A percentile compares a stretch with the other conserved stretches of the same genome.
These are phyloP conservation scores for Fonsecaea nubica DNA, from an alignment of 2,329 filamentous ascomycete species.

Conservation along the genomic window DNA sequence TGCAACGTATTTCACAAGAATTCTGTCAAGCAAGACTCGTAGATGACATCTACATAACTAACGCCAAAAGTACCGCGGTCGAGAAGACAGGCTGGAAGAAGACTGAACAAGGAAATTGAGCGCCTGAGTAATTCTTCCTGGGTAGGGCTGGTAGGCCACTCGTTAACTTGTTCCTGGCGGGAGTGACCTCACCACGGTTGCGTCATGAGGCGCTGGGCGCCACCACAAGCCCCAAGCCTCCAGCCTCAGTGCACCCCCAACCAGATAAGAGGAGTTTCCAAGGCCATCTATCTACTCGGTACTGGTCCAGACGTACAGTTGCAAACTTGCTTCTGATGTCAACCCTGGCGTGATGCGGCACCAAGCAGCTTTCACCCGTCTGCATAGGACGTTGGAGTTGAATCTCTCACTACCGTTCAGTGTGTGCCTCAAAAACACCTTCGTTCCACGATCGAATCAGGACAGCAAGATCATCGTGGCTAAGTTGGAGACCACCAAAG, in stretches of 20 bases:
- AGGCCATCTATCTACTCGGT: too few species aligned
- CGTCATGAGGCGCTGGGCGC: background rate
- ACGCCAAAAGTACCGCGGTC: background rate
- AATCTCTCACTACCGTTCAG: background rate
- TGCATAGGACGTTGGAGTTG: background rate
- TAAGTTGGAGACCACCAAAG: background rate
- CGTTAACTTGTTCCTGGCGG: background rate
- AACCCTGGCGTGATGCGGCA: background rate
- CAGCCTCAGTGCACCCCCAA: too few species aligned
- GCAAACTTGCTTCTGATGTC: background rate
- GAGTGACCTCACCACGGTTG: conserved; percentile 1
- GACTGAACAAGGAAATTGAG: background rate
- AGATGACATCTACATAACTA: background rate
- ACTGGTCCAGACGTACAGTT: too few species aligned
- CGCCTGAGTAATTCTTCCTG: background rate
- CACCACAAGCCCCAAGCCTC: background rate
- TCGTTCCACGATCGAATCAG: background rate
- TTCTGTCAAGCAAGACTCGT: background rate
- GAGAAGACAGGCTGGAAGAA: background rate
- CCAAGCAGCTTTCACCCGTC: background rate
- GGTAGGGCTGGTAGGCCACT: background rate
- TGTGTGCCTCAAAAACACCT: background rate
- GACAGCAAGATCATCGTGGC: background rate
- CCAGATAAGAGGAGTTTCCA: too few species aligned
- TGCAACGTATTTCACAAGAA: background rate